Evolutionary conservation across 2,329 filamentous ascomycete genomes (phyloP), one percentile per base, ranked within the genome.

Genomic region (Ophiosphaerella korrae): DNA sequence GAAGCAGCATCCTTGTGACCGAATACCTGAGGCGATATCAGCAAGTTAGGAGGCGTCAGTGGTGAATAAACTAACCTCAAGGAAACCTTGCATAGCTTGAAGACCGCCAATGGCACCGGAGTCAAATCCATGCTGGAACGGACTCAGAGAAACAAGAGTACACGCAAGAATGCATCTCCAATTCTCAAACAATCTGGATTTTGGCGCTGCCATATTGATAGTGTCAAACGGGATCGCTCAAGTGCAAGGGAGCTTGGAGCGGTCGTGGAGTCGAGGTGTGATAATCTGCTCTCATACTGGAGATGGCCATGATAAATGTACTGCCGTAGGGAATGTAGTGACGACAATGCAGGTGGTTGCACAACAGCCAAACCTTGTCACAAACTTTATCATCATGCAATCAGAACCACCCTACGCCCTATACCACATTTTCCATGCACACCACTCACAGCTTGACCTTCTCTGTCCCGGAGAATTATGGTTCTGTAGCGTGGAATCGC

Each of bases 51-150:
- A 14, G 7, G 33, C 11, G 4, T 2, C 18, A 11, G 21, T 35
- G 12, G 7, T 35, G 13, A 11, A 35, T 29, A 26, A 5, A n/a
- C 66, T 13, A 55, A 76, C 77, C 63, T 75, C 66, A 5, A 81
- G 71, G 42, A 82, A 82, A 12, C 78, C 79, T 2, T 71, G 63
- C 79, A 81, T 81, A 52, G 79, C 79, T 63, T 82, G 79, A 1
- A 82, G 59, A 34, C 79, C 78, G 23, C 77, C 77, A 42, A 82
- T 81, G 18, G 80, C 66, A 18, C 79, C 78, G 57, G 81, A 82
- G 54, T 82, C 78, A 37, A 80, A 67, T 24, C 80, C 80, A 62
- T 82, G 82, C 51, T 82, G 80, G 53, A 82, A 82, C 0, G 79
- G 78, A 18, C 75, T 78, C 64, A 81, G 74, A 3, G 78, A 76